Evolutionary conservation across 2,329 filamentous ascomycete species (phyloP), one percentile per base, ranked within the genome.

Genomic region (Colletotrichum musicola): DNA sequence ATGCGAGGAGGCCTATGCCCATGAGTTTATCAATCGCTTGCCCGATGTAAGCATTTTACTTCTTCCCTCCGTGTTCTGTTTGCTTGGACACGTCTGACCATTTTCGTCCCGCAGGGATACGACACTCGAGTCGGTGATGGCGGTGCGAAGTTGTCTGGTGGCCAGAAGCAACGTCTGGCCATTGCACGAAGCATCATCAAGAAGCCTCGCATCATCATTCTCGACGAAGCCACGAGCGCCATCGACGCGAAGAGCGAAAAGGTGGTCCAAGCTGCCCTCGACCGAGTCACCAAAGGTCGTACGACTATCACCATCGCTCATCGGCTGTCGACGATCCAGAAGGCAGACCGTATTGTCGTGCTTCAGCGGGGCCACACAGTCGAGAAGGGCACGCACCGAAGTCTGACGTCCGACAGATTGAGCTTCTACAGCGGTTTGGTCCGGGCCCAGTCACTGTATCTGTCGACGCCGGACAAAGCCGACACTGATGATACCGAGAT

Each of bases 151-250:
- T 78, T 91, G 1, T 89, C 86, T 25, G 89, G 89, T 18, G 89
- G 89, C 2, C 89, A 91, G 72, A 81, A 87, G 16, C 89, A 91
- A 72, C 82, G 89, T 5, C 81, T 91, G 7, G 86, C 88, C 1
- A 90, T 91, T 64, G 89, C 89, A 1, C 83, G 89, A 20, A 87
- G 85, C 47, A 89, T 91, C 61, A 80, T 91, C 57, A 85, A 86
- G 60, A 80, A 88, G 71, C 86, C 89, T 1, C 82, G 83, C 2
- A 90, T 93, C 58, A 80, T 92, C 6, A 86, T 92, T 18, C 80
- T 86, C 18, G 87, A 91, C 72, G 89, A 91, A 76, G 89, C 89
- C 1, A 91, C 89, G 0, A 88, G 84, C 46, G 86, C 88, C 7
- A 74, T 81, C 49, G 77, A 80, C 35, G 75, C 75, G 7, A 72